Conservation (phyloP, 345 rosid species). For the Eucalyptus erythrocorys region DNA sequence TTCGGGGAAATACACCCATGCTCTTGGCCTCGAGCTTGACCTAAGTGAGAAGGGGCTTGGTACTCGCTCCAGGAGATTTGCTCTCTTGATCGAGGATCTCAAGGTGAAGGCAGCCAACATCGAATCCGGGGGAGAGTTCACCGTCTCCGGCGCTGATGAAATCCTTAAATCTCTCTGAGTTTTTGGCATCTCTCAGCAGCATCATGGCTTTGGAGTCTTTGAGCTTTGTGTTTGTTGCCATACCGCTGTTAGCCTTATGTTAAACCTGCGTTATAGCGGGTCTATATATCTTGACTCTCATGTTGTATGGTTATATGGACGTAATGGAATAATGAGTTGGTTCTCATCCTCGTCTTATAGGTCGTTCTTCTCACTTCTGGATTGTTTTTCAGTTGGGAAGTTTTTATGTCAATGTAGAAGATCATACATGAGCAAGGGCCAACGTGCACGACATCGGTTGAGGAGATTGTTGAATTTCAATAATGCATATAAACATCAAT, state of each 20-base stretch:
- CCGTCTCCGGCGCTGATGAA: conserved; percentile 79
- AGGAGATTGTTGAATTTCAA: not conserved
- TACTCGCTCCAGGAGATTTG: conserved; percentile 75
- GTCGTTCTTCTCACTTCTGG: not conserved
- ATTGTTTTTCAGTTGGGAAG: not conserved
- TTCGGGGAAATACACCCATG: conserved; percentile 68
- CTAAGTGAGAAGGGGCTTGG: conserved; percentile 82
- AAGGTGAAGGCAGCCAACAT: conserved; percentile 85
- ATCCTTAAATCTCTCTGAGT: conserved; percentile 63
- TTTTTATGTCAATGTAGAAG: not conserved
- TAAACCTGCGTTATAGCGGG: not conserved
- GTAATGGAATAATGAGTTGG: not conserved
- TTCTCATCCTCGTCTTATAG: not conserved
- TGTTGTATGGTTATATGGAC: not conserved
- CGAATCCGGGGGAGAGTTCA: conserved; percentile 88
- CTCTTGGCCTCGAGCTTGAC: conserved; percentile 93
- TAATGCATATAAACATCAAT: not conserved
- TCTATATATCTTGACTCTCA: not conserved
- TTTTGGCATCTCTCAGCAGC: not conserved
- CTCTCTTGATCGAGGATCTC: conserved; percentile 78
- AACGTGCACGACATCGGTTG: not conserved
- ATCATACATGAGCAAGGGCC: not conserved
- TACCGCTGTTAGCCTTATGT: not conserved
- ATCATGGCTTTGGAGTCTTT: not conserved
- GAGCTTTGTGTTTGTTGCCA: not conserved